These are phyloP conservation scores for Middelhovenomyces tepae DNA, from an alignment of 805 yeast species.

Conservation along the genomic window DNA sequence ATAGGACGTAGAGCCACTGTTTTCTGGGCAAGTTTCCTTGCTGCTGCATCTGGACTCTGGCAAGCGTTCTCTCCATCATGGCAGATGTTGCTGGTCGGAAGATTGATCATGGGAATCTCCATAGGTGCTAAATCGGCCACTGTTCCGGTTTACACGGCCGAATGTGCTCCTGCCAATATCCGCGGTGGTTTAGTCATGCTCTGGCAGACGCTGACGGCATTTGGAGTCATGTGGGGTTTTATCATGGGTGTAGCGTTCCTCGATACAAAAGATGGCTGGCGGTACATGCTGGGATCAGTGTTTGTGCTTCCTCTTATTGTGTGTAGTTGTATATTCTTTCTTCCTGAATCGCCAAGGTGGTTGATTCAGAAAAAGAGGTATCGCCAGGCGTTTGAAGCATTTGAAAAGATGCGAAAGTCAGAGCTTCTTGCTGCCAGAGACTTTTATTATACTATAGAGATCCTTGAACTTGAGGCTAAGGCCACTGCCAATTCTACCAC, in stretches of 20 bases:
- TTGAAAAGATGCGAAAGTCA: too few relatives aligned
- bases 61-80: slow-evolving; percentile 50
- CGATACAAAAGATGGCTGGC: slow-evolving; percentile 42
- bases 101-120: slow-evolving; percentile 59
- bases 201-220: slow-evolving; percentile 54
- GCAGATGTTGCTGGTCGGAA: slow-evolving; percentile 60
- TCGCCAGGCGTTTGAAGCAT: too few relatives aligned
- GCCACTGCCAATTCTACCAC: too few relatives aligned
- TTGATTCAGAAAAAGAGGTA: slow-evolving; percentile 50
- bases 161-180: slow-evolving; percentile 66
- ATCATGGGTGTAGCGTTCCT: slow-evolving; percentile 62
- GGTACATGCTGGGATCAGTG: slow-evolving; percentile 62
- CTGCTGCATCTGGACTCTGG: slow-evolving; percentile 59
- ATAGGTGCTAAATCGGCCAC: slow-evolving; percentile 25
- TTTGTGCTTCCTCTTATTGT: slow-evolving; percentile 46
- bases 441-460: too few relatives aligned
- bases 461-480: too few relatives aligned
- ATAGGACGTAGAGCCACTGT: slow-evolving; percentile 62
- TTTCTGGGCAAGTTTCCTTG: slow-evolving; percentile 51
- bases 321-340: slow-evolving; percentile 45
- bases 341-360: slow-evolving; percentile 81
- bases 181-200: slow-evolving; percentile 65
- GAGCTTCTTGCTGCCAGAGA: too few relatives aligned
- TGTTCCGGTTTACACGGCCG: slow-evolving; percentile 68
- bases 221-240: slow-evolving; percentile 63